Percentiles rank a stretch among this genome's conserved stretches.
Conservation (phyloP, 805 yeast genomes). For the Lachancea thermotolerans region DNA sequence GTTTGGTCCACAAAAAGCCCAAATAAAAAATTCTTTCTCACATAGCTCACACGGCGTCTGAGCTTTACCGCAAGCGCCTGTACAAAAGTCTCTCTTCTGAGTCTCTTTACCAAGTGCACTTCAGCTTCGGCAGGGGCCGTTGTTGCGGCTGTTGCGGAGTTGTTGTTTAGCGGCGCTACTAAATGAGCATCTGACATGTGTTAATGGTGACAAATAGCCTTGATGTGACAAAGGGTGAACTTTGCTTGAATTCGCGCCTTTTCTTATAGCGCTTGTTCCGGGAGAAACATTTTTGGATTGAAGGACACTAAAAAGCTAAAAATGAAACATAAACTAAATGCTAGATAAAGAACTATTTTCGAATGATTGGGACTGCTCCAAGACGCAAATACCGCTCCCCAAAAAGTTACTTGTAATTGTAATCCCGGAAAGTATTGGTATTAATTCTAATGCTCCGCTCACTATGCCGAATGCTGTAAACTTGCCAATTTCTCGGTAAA, state of each 20-base stretch:
- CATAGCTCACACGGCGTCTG: conserved; percentile 1
- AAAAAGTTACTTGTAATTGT: conserved; percentile 21
- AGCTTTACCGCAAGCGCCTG: background rate
- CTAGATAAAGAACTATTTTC: no score
- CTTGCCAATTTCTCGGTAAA: conserved; percentile 16
- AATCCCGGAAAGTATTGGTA: conserved; percentile 26
- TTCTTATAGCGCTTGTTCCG: no score
- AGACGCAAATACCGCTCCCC: conserved; percentile 22
- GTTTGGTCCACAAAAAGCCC: conserved; percentile 7
- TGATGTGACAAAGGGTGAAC: no score
- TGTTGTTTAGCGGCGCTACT: background rate
- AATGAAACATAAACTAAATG: no score
- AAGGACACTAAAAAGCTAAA: no score
- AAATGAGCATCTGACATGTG: background rate
- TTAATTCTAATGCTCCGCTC: conserved; percentile 22
- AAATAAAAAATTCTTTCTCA: conserved; percentile 7
- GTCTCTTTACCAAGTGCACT: background rate
- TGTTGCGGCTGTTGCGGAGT: background rate
- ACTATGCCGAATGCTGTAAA: conserved; percentile 25
- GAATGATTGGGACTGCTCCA: conserved; percentile 8
- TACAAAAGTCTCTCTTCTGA: background rate
- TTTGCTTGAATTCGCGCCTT: no score
- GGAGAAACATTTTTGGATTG: no score
- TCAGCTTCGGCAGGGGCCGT: no score
- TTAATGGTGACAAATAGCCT: background rate